Evolutionary conservation across 805 yeast genomes (phyloP), one percentile per base, ranked within the genome.

Genomic region (Candida easanensis): DNA sequence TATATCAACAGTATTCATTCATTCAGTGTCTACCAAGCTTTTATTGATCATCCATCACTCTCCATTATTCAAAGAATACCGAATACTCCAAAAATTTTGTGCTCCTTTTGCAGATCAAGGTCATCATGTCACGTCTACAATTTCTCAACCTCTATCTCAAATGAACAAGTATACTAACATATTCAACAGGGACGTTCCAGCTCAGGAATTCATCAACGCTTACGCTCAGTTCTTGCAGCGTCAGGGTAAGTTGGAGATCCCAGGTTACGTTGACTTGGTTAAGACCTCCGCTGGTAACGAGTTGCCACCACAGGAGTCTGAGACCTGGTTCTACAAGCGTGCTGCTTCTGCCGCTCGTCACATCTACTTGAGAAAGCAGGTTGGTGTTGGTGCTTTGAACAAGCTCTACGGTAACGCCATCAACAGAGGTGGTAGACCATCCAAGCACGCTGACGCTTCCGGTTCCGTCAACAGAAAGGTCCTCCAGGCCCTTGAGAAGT

Each of bases 291-390:
- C 95, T 61, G 96, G 97, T 79, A 90, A 91, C 71, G 99, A 93
- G 73, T 86, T 93, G 74, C 99, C 99, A 73, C 99, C 99, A 73
- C 98, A 91, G 80, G 98, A 93, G 73, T 77, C 98, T 65, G 98
- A 89, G 79, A 89, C 91, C 70, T 93, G 99, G 99, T 91, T 88
- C 87, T 91, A 91, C 96, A 88, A 87, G 88, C 87, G 99, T 78
- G 95, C 99, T 66, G 99, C 99, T 68, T 91, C 99, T 51, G 89
- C 90, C 74, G 99, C 99, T 70, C 93, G 99, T 82, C 99, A 93
- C 90, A 84, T 93, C 77, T 93, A 93, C 96, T 82, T 93, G 78
- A 89, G 97, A 87, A 93, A 93, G 80, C 87, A 87, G 66, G 96
- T 93, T 66, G 99, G 99, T 86, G 95, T 91, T 65, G 99, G 99